These are phyloP conservation scores for Phanerochaete sordida DNA, from an alignment of 768 basidiomycete species.

Conservation along the genomic window DNA sequence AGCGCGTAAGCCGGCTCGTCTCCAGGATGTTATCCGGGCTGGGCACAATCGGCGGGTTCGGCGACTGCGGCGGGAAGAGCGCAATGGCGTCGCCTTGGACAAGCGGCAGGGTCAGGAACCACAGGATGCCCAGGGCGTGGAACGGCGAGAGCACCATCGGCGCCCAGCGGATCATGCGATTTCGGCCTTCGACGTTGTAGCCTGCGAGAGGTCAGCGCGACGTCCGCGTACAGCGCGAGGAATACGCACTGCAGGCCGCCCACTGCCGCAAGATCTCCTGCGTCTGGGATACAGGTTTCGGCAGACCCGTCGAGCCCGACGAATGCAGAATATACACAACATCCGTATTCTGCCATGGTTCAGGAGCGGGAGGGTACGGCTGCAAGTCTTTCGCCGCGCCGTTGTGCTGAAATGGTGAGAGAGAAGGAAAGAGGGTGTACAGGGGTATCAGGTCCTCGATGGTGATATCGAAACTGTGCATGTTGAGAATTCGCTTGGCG, in stretches of 20 bases:
- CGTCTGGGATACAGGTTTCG: conserved; percentile 21
- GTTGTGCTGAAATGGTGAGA: neutral
- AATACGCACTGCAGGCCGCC: conserved; percentile 6
- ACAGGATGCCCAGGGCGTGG: conserved; percentile 27
- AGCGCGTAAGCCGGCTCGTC: neutral
- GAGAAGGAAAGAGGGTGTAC: conserved; percentile 11
- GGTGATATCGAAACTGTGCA: neutral
- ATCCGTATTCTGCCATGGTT: neutral
- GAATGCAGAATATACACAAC: conserved; percentile 16
- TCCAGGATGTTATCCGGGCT: conserved; percentile 8
- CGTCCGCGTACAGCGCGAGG: neutral
- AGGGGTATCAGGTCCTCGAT: conserved; percentile 10
- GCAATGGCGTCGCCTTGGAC: neutral
- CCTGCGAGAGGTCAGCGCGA: neutral
- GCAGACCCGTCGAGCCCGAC: conserved; percentile 22
- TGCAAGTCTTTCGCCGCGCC: neutral
- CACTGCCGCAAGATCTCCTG: conserved; percentile 16
- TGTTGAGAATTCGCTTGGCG: neutral
- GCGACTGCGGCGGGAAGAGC: conserved; percentile 7
- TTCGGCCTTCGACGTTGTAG: neutral
- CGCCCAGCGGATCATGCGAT: conserved; percentile 13
- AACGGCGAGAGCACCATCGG: conserved; percentile 31
- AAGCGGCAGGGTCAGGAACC: conserved; percentile 25
- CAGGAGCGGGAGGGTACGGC: conserved; percentile 1
- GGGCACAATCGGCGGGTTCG: conserved; percentile 6